Conservation (phyloP, 2,329 filamentous ascomycete species). For the Colletotrichum incanum region DNA sequence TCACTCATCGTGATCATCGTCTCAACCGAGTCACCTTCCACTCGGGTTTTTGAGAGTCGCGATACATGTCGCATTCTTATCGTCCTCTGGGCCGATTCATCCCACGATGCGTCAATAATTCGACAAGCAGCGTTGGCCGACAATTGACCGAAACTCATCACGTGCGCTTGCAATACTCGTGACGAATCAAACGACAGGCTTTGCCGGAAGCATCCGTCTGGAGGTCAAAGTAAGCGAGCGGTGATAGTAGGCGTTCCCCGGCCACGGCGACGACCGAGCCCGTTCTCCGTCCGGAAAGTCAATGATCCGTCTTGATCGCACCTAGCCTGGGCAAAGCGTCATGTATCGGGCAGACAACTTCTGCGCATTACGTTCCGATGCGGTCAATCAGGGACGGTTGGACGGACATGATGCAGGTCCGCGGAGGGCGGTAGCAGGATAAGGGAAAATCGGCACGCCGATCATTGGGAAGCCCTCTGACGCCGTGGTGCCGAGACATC, state of each 20-base stretch:
- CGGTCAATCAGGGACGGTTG: constrained; percentile 26
- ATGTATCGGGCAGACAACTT: constrained; percentile 7
- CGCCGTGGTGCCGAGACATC: constrained; percentile 34
- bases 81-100: not conserved
- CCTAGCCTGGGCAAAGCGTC: constrained; percentile 14
- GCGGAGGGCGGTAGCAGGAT: constrained; percentile 2
- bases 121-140: not conserved
- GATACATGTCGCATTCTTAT: not conserved
- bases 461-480: constrained; percentile 16
- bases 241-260: not conserved
- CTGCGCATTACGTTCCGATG: constrained; percentile 19
- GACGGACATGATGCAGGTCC: constrained; percentile 39
- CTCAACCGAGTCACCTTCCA: not conserved
- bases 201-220: not conserved
- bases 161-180: not conserved
- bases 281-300: constrained; percentile 7
- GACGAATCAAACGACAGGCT: not conserved
- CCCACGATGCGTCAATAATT: not conserved
- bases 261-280: not conserved
- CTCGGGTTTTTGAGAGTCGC: not conserved
- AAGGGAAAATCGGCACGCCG: constrained; percentile 19
- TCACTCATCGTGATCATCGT: not conserved
- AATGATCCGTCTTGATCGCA: not conserved
- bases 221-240: not conserved
- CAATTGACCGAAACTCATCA: not conserved